Percentiles rank a stretch among this genome's conserved stretches.
Evolutionary conservation across 345 rosid genomes (phyloP).

Genomic region (Passiflora organensis): DNA sequence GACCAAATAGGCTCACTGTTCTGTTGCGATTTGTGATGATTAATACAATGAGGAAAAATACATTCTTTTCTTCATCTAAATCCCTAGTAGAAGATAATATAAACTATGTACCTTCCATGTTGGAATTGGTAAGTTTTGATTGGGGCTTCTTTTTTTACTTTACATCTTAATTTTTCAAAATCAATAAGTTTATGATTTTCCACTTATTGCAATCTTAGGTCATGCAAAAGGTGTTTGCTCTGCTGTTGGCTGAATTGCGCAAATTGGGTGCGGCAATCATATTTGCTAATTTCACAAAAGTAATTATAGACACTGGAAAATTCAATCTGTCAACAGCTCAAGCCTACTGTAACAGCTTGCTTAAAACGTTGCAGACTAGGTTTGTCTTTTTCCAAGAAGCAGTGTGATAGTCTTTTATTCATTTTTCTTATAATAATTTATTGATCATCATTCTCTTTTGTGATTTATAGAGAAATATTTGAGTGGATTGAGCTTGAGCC

Average conservation of each 20-base stretch:
- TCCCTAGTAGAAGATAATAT: too few relatives aligned
- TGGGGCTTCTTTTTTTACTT: background rate
- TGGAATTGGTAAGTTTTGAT: too few relatives aligned
- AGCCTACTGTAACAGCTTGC: slow-evolving; percentile 84
- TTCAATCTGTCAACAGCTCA: slow-evolving; percentile 63
- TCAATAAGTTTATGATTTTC: slow-evolving; percentile 5
- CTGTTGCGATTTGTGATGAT: too few relatives aligned
- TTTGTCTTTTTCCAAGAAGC: slow-evolving; percentile 26
- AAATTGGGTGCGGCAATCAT: slow-evolving; percentile 88
- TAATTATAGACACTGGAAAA: slow-evolving; percentile 82
- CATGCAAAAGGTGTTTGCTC: slow-evolving; percentile 96
- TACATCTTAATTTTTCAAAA: background rate
- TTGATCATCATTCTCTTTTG: slow-evolving; percentile 5
- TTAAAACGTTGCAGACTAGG: slow-evolving; percentile 71
- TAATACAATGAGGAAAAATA: too few relatives aligned
- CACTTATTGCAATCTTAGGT: slow-evolving; percentile 36
- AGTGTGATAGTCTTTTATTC: slow-evolving; percentile 2
- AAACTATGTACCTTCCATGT: too few relatives aligned
- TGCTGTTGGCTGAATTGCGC: slow-evolving; percentile 85
- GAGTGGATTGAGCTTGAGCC: slow-evolving; percentile 90
- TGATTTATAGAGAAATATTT: slow-evolving; percentile 59
- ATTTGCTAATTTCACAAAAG: slow-evolving; percentile 85
- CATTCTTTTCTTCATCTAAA: too few relatives aligned
- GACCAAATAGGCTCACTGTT: too few relatives aligned
- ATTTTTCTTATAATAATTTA: slow-evolving; percentile 4